These are phyloP conservation scores for Ascochyta koolunga DNA, from an alignment of 2,329 filamentous ascomycete species.

Conservation along the genomic window DNA sequence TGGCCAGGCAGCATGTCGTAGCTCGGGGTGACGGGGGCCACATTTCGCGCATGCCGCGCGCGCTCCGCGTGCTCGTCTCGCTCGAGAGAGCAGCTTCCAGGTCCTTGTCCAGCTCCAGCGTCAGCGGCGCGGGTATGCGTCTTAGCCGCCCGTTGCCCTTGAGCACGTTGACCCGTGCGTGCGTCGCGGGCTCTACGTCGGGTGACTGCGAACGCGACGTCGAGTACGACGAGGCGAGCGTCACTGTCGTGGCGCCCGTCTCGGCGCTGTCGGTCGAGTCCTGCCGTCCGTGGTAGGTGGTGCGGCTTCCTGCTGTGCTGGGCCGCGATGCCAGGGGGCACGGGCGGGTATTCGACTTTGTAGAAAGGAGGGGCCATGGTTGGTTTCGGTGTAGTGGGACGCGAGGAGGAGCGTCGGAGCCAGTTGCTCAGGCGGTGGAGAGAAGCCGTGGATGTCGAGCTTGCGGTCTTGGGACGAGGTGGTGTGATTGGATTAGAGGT, in stretches of 20 bases:
- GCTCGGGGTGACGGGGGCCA: slow-evolving; percentile 39
- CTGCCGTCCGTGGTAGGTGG: slow-evolving; percentile 36
- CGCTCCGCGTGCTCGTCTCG: slow-evolving; percentile 26
- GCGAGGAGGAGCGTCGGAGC: slow-evolving; percentile 42
- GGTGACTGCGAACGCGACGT: slow-evolving; percentile 10
- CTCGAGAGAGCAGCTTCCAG: slow-evolving; percentile 20
- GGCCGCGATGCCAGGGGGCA: slow-evolving; percentile 15
- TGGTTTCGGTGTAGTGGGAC: slow-evolving; percentile 29
- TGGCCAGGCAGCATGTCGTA: slow-evolving; percentile 38
- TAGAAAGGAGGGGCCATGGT: slow-evolving; percentile 36
- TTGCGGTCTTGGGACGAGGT: slow-evolving; percentile 29
- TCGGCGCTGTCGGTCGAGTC: slow-evolving; percentile 34
- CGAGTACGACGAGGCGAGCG: slow-evolving; percentile 27
- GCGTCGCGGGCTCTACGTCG: slow-evolving; percentile 12
- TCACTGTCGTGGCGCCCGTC: slow-evolving; percentile 41
- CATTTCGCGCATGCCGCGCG: slow-evolving; percentile 22
- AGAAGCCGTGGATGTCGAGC: slow-evolving; percentile 41
- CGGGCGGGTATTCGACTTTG: slow-evolving; percentile 28
- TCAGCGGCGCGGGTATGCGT: slow-evolving; percentile 38
- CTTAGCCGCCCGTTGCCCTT: slow-evolving; percentile 32
- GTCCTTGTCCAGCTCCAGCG: slow-evolving; percentile 33
- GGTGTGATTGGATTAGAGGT: slow-evolving; percentile 46
- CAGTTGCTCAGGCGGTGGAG: slow-evolving; percentile 43
- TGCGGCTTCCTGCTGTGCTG: slow-evolving; percentile 32
- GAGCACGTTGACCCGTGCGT: slow-evolving; percentile 22